phyloP scores from a whole-genome alignment of 2,329 filamentous ascomycete genomes.

The Cytospora mali region DNA sequence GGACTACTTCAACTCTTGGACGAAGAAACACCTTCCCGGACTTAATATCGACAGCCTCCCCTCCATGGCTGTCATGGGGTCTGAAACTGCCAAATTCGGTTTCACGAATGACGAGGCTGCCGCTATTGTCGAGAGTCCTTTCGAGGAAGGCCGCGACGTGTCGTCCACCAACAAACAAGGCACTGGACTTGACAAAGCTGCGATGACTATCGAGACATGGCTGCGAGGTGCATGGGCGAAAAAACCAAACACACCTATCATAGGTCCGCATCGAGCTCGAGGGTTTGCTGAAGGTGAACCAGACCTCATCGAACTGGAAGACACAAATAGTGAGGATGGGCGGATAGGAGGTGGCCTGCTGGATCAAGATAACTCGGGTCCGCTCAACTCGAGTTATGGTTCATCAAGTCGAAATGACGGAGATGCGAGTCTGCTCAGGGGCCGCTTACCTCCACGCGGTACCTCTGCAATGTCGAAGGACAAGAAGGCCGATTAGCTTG shows the following conservation, averaged over 20 bases:
- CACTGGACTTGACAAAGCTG: conserved; percentile 75
- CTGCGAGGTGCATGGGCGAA: conserved; percentile 77
- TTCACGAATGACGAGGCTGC: conserved; percentile 46
- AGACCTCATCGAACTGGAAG: conserved; percentile 73
- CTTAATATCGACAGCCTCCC: conserved; percentile 71
- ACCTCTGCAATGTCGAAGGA: conserved; percentile 39
- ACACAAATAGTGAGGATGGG: conserved; percentile 61
- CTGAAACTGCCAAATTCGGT: conserved; percentile 61
- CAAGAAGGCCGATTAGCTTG: conserved; percentile 49
- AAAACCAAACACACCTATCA: conserved; percentile 54
- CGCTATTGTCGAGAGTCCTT: conserved; percentile 54
- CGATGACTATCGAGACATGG: conserved; percentile 88
- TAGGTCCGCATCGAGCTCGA: conserved; percentile 37
- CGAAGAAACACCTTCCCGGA: conserved; percentile 79
- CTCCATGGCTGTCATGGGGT: conserved; percentile 66
- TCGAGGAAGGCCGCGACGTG: conserved; percentile 51
- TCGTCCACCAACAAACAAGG: conserved; percentile 49
- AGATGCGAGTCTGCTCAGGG: conserved; percentile 41
- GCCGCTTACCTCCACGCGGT: conserved; percentile 38
- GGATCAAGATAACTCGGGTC: conserved; percentile 31
- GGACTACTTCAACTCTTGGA: conserved; percentile 82
- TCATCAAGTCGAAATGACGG: conserved; percentile 45
- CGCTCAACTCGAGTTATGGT: conserved; percentile 39
- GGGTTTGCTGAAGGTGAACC: conserved; percentile 46
- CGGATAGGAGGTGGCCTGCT: conserved; percentile 28